Conservation (phyloP, 306 rosid genomes). For the Citrullus amarus region DNA sequence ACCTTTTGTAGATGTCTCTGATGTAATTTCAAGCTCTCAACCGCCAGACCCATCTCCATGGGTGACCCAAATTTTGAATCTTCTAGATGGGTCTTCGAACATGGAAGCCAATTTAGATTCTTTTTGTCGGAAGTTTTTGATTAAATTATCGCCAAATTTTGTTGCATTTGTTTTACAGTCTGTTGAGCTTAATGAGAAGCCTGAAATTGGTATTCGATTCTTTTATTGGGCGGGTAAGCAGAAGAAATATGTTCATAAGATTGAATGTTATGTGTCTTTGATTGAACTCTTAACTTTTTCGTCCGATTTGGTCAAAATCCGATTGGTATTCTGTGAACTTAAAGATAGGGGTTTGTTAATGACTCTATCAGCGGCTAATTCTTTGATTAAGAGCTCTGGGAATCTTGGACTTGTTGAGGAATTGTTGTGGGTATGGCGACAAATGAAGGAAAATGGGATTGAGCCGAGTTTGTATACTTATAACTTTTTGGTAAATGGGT, state of each 20-base stretch:
- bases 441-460: conserved; percentile 53
- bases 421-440: conserved; percentile 71
- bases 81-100: conserved; percentile 37
- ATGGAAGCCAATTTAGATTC: conserved; percentile 63
- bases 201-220: conserved; percentile 37
- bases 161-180: conserved; percentile 43
- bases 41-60: conserved; percentile 52
- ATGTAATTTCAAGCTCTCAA: conserved; percentile 34
- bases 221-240: conserved; percentile 61
- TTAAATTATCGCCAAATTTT: conserved; percentile 63
- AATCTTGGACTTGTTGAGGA: conserved; percentile 58
- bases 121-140: conserved; percentile 41
- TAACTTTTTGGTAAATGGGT: conserved; percentile 64
- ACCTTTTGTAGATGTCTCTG: conserved; percentile 66
- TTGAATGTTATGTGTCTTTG: conserved; percentile 57
- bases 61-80: conserved; percentile 50
- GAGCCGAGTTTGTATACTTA: conserved; percentile 39
- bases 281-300: conserved; percentile 29
- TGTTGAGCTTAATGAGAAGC: conserved; percentile 21
- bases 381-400: conserved; percentile 49
- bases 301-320: conserved; percentile 21
- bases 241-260: conserved; percentile 37
- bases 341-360: conserved; percentile 29
- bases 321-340: conserved; percentile 20
- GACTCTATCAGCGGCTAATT: conserved; percentile 37